Percentiles rank a stretch among this genome's conserved stretches.
Conservation (phyloP, 2,329 filamentous ascomycete genomes). For the Fusarium sulawesiense region DNA sequence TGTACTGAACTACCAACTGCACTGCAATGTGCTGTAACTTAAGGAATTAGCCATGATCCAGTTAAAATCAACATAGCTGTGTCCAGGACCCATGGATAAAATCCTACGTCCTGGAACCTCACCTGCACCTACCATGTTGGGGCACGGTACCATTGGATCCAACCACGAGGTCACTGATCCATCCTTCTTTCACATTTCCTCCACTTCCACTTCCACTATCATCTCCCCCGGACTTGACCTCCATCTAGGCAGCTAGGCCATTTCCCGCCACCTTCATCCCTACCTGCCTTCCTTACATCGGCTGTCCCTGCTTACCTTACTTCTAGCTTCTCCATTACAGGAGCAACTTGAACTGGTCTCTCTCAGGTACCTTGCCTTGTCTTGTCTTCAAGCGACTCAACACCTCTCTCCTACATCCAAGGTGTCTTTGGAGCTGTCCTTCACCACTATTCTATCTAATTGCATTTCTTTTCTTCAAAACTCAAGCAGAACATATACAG, state of each 20-base stretch:
- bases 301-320: slow-evolving; percentile 7
- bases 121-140: slow-evolving; percentile 37
- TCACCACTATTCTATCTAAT: not conserved
- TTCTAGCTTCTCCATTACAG: slow-evolving; percentile 1
- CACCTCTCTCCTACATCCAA: slow-evolving; percentile 14
- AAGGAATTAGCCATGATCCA: slow-evolving; percentile 2
- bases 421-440: not conserved
- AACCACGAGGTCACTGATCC: slow-evolving; percentile 31
- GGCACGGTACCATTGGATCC: slow-evolving; percentile 29
- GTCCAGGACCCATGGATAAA: slow-evolving; percentile 13
- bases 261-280: slow-evolving; percentile 39
- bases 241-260: slow-evolving; percentile 33
- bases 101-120: slow-evolving; percentile 13
- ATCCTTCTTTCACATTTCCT: slow-evolving; percentile 24
- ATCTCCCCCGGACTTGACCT: slow-evolving; percentile 34
- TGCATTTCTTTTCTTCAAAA: slow-evolving; percentile 6
- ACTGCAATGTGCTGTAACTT: not conserved
- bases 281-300: slow-evolving; percentile 18
- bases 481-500: not conserved
- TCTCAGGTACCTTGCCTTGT: slow-evolving; percentile 1
- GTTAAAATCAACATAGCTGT: not conserved
- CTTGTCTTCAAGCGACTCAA: not conserved
- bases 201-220: slow-evolving; percentile 15
- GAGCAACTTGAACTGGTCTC: not conserved
- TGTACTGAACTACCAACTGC: not conserved